Evolutionary conservation across 495 filamentous ascomycete genomes (phyloP).

Genomic region (Cladorrhinum samala): DNA sequence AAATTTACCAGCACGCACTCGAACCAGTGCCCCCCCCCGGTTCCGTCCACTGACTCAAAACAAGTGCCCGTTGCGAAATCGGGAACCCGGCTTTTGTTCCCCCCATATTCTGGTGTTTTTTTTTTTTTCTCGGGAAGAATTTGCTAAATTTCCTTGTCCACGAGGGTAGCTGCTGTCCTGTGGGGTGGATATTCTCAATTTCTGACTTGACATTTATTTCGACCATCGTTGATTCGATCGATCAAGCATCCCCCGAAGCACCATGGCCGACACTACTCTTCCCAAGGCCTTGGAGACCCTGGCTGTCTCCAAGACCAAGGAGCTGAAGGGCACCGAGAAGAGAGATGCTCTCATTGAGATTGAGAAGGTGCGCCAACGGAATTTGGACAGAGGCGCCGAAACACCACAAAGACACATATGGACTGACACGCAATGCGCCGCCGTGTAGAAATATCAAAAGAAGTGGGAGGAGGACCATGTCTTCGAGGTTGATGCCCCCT

Average conservation of each 20-base stretch:
- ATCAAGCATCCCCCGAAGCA: constrained; percentile 2
- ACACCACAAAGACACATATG: background rate
- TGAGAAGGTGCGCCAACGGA: constrained; percentile 51
- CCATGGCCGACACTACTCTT: constrained; percentile 32
- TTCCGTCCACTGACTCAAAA: constrained; percentile 4
- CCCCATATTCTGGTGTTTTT: background rate
- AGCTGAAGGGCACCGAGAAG: constrained; percentile 71
- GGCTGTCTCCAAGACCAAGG: constrained; percentile 43
- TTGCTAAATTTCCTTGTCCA: too few relatives aligned
- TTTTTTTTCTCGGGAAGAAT: background rate
- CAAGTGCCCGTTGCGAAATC: constrained; percentile 1
- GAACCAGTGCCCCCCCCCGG: background rate
- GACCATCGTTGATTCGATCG: too few relatives aligned
- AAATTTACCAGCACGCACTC: constrained; percentile 11
- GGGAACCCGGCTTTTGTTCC: background rate
- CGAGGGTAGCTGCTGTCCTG: too few relatives aligned
- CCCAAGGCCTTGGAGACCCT: constrained; percentile 33
- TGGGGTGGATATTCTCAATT: too few relatives aligned
- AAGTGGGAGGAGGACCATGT: constrained; percentile 72
- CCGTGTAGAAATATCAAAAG: constrained; percentile 65
- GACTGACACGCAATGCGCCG: background rate
- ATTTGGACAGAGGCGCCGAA: background rate
- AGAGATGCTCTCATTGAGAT: constrained; percentile 78
- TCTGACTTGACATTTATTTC: too few relatives aligned
- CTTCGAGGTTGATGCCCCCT: constrained; percentile 82